phyloP scores from a whole-genome alignment of 208 protist species.

The Trypanosoma brucei region DNA sequence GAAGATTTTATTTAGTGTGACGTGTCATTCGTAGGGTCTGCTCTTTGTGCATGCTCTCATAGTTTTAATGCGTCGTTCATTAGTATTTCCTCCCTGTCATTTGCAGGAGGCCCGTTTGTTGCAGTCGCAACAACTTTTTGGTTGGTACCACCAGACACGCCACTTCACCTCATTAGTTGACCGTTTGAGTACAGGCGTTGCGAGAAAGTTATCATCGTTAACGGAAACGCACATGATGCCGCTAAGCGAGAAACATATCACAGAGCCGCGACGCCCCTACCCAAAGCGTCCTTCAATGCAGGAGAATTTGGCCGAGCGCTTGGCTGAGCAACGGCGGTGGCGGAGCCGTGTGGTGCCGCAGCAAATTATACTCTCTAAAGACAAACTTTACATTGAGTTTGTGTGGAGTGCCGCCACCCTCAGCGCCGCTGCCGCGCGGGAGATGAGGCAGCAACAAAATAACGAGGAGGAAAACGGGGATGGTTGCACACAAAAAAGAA shows the following conservation, averaged over 20 bases:
- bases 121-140: neutral
- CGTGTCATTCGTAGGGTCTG: too few relatives aligned
- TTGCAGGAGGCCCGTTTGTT: too few relatives aligned
- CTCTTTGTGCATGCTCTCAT: too few relatives aligned
- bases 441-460: neutral
- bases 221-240: conserved; percentile 22
- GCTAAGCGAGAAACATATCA: conserved; percentile 52
- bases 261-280: conserved; percentile 52
- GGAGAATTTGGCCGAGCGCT: conserved; percentile 58
- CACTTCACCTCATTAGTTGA: conserved; percentile 12
- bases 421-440: conserved; percentile 1
- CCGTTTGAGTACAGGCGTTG: conserved; percentile 6
- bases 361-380: conserved; percentile 46
- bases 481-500: neutral
- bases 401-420: conserved; percentile 51
- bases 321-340: conserved; percentile 42
- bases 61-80: too few relatives aligned
- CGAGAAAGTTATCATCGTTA: neutral
- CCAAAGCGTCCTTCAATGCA: conserved; percentile 25
- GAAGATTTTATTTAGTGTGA: too few relatives aligned
- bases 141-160: neutral
- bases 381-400: conserved; percentile 60
- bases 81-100: too few relatives aligned
- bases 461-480: neutral
- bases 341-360: conserved; percentile 52